Evolutionary conservation across 192 early-diverging fungal genomes (phyloP), one percentile per base, ranked within the genome.

Genomic region (Entomortierella lignicola): DNA sequence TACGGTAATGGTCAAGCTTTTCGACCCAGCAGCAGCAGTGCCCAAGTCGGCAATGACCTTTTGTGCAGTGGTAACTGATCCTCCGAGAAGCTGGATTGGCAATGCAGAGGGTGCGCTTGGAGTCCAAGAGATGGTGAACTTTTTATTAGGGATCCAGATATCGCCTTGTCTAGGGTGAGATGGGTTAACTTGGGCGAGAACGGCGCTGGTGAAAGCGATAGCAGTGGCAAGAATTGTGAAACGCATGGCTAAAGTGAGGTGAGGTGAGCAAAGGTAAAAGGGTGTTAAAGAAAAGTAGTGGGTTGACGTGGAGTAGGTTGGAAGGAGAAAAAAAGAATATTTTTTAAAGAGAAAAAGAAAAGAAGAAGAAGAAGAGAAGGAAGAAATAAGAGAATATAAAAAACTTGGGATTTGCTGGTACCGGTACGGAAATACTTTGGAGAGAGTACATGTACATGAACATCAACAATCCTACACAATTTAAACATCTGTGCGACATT

Each of bases 1-100:
- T 30, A 26, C 48, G 27, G 32, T 12, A n/a, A 30, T 51, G 31
- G 61, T 27, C 20, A 63, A 63, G 4, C 13, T n/a, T 17, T 25
- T 50, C 2, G 43, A 25, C 5, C 44, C 61, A 4, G 30, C 26
- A 18, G 11, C 13, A 11, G 44, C 61, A 25, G 27, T 51, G 11
- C 61, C 61, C 47, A 63, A 51, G 43, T 23, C 30, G 3, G 44
- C 43, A 52, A 41, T 47, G 29, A 63, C 47, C 0, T 13, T 17
- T n/a, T 63, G 61, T 7, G 47, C 21, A 42, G 44, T 42, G 31
- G 30, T 20, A 15, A 31, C 50, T 42, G 23, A 25, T 8, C 61
- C 61, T 20, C 44, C 50, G 27, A 63, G 61, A 20, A 63, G 61
- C 7, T 63, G 43, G 27, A 63, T 47, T 18, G 20, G 17, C 13